Evolutionary conservation across 2,329 filamentous ascomycete genomes (phyloP).

Genomic region (Scedosporium aurantiacum): DNA sequence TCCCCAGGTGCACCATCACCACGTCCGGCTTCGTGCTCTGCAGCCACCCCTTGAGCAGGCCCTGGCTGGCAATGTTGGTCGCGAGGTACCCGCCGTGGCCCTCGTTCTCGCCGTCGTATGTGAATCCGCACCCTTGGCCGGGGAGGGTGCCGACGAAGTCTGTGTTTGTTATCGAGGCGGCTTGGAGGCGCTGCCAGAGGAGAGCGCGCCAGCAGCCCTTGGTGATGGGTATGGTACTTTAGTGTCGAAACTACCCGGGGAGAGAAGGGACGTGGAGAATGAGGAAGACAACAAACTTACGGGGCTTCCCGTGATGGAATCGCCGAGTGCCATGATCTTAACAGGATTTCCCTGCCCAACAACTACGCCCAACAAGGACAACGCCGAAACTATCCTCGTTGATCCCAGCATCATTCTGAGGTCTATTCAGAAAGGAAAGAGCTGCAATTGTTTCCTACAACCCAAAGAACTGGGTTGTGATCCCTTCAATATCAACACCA

Average conservation of each 20-base stretch:
- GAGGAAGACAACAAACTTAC: neutral
- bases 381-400: neutral
- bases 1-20: conserved; percentile 34
- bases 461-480: too few relatives aligned
- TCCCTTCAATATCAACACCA: neutral
- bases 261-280: neutral
- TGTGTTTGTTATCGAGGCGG: conserved; percentile 22
- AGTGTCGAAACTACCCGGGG: neutral
- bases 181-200: conserved; percentile 27
- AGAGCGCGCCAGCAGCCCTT: conserved; percentile 28
- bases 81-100: conserved; percentile 32
- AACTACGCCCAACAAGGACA: neutral
- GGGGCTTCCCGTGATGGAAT: conserved; percentile 33
- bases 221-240: neutral
- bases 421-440: too few relatives aligned
- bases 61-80: conserved; percentile 28
- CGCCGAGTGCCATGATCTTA: conserved; percentile 20
- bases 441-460: too few relatives aligned
- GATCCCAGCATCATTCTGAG: neutral
- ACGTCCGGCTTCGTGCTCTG: conserved; percentile 25
- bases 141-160: conserved; percentile 31
- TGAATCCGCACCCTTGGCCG: conserved; percentile 22
- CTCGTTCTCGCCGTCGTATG: conserved; percentile 26
- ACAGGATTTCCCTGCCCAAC: neutral
- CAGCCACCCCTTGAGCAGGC: conserved; percentile 27